A percentile compares a stretch with the other conserved stretches of the same genome.
Conservation (phyloP, 2,329 filamentous ascomycete species). For the Cytospora schulzeri region DNA sequence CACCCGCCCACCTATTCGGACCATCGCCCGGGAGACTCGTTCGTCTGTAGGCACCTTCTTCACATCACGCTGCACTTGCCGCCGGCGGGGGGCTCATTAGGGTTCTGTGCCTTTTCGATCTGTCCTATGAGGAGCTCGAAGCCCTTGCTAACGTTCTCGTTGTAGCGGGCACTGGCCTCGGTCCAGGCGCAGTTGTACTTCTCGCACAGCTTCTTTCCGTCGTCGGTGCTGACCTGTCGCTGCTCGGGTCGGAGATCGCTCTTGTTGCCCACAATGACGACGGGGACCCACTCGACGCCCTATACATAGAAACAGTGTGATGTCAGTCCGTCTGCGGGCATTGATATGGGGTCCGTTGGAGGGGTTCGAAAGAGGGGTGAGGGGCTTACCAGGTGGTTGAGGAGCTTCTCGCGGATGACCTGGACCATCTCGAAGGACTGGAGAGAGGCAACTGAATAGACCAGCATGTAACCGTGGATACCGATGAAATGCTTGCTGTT, state of each 20-base stretch:
- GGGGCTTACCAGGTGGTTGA: slow-evolving; percentile 83
- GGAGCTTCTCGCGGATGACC: slow-evolving; percentile 94
- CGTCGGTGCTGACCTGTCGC: slow-evolving; percentile 83
- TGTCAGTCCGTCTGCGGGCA: neutral
- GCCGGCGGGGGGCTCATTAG: slow-evolving; percentile 76
- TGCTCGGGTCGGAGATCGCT: slow-evolving; percentile 90
- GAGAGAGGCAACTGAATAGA: slow-evolving; percentile 93
- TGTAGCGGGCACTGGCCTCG: slow-evolving; percentile 90
- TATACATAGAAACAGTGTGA: slow-evolving; percentile 40
- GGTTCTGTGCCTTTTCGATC: slow-evolving; percentile 93
- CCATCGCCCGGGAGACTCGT: neutral
- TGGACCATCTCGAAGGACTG: slow-evolving; percentile 97
- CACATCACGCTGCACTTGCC: slow-evolving; percentile 89
- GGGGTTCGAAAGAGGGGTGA: neutral
- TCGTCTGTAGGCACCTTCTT: slow-evolving; percentile 31
- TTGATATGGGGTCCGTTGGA: neutral
- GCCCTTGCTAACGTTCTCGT: slow-evolving; percentile 88
- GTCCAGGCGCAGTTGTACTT: slow-evolving; percentile 93
- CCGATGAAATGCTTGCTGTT: slow-evolving; percentile 99
- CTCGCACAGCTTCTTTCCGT: slow-evolving; percentile 81
- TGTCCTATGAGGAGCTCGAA: slow-evolving; percentile 94
- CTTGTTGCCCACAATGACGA: slow-evolving; percentile 97
- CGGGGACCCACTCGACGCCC: slow-evolving; percentile 89
- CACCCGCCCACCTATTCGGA: neutral
- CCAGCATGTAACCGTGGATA: slow-evolving; percentile 97